Evolutionary conservation across 257 asterid genomes (phyloP).

Genomic region (Primulina huaijiensis): DNA sequence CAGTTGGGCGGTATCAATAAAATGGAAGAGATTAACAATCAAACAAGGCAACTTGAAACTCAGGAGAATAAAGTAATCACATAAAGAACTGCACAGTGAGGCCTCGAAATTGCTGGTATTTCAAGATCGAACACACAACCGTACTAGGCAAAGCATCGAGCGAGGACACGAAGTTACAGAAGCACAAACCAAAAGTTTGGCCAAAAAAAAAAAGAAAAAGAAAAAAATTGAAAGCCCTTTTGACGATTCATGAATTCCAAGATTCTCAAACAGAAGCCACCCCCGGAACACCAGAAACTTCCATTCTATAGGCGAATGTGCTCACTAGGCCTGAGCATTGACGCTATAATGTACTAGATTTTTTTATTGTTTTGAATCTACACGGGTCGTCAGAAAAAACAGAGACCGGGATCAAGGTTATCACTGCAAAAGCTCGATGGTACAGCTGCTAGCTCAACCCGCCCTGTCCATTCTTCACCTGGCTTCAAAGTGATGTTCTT

Average conservation of each 20-base stretch:
- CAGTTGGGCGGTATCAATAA: background rate
- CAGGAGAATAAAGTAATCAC: background rate
- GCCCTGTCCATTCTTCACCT: constrained; percentile 88
- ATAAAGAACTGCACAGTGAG: background rate
- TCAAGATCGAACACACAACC: background rate
- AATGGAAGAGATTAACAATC: background rate
- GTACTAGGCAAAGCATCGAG: background rate
- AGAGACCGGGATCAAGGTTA: constrained; percentile 42
- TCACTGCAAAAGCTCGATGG: constrained; percentile 81
- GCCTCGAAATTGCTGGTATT: background rate
- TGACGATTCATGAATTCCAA: constrained; percentile 3
- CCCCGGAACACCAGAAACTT: constrained; percentile 36
- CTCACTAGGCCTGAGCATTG: constrained; percentile 1
- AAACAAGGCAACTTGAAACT: background rate
- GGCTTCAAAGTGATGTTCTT: constrained; percentile 68
- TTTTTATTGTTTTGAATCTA: background rate
- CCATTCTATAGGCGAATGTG: constrained; percentile 3
- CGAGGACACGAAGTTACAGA: background rate
- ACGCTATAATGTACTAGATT: background rate
- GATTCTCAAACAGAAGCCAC: constrained; percentile 28
- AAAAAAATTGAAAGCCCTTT: background rate
- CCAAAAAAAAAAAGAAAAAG: background rate
- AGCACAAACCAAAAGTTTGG: background rate
- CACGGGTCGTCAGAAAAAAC: constrained; percentile 29
- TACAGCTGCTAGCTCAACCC: constrained; percentile 63